Evolutionary conservation across 1,284 basidiomycete species (phyloP).

Genomic region (Marasmius tenuissimus): DNA sequence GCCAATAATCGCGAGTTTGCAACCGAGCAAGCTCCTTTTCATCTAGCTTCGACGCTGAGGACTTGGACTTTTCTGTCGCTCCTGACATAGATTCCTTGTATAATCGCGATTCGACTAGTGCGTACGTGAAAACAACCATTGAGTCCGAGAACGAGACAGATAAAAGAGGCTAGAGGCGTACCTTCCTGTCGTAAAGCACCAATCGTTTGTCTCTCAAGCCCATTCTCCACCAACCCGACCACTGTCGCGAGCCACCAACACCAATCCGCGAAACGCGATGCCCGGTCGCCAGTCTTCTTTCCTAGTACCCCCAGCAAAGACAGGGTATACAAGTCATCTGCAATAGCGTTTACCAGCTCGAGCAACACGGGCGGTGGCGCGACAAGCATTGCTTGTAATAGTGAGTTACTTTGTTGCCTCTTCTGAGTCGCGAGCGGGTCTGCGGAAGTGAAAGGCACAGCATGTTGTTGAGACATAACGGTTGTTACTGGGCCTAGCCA

Average conservation of each 20-base stretch:
- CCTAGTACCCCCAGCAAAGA: conserved; percentile 69
- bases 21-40: conserved; percentile 70
- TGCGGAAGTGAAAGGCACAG: conserved; percentile 52
- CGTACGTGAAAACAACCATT: conserved; percentile 12
- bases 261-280: conserved; percentile 75
- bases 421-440: conserved; percentile 31
- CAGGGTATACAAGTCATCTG: conserved; percentile 76
- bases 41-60: conserved; percentile 58
- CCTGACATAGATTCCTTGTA: conserved; percentile 74
- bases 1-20: conserved; percentile 71
- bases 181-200: conserved; percentile 61
- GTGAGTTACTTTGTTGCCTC: conserved; percentile 34
- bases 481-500: conserved; percentile 74
- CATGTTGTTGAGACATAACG: conserved; percentile 59
- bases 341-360: conserved; percentile 67
- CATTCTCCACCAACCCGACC: conserved; percentile 77
- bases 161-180: conserved; percentile 23
- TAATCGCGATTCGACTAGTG: conserved; percentile 64
- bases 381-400: conserved; percentile 71
- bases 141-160: conserved; percentile 3
- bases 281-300: conserved; percentile 60
- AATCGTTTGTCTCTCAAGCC: conserved; percentile 70
- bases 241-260: conserved; percentile 80
- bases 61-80: conserved; percentile 67
- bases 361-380: conserved; percentile 82